Percentiles rank a stretch among this genome's conserved stretches.
Evolutionary conservation across 306 rosid species (phyloP).

Genomic region (Lathyrus sativus): DNA sequence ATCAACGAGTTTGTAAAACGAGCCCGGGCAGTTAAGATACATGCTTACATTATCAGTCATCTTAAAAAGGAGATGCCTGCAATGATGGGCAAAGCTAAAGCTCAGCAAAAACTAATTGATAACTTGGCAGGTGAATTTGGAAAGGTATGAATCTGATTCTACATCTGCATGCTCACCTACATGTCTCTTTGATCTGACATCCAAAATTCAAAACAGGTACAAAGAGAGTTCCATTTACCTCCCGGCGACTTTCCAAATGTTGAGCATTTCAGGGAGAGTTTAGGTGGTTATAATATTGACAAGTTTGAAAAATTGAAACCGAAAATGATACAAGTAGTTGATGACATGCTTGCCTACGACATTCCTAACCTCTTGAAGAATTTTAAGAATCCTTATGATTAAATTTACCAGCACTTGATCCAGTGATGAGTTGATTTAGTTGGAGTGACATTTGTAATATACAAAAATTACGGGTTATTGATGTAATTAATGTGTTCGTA

Average conservation of each 20-base stretch:
- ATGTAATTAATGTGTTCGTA: slow-evolving; percentile 13
- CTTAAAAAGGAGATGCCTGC: slow-evolving; percentile 88
- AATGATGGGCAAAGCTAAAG: slow-evolving; percentile 81
- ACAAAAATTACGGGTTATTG: neutral
- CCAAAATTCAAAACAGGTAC: slow-evolving; percentile 57
- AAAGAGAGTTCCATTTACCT: slow-evolving; percentile 81
- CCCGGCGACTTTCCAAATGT: slow-evolving; percentile 86
- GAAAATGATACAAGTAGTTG: slow-evolving; percentile 78
- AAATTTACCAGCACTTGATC: slow-evolving; percentile 12
- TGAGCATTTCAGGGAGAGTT: slow-evolving; percentile 65
- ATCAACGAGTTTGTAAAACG: slow-evolving; percentile 94
- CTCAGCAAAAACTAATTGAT: slow-evolving; percentile 77
- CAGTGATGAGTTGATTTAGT: slow-evolving; percentile 13
- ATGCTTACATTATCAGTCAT: slow-evolving; percentile 86
- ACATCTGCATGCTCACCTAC: neutral
- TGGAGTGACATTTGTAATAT: slow-evolving; percentile 29
- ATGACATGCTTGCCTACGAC: slow-evolving; percentile 86
- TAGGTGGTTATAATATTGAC: slow-evolving; percentile 68
- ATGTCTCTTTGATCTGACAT: slow-evolving; percentile 16
- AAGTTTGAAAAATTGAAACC: slow-evolving; percentile 81
- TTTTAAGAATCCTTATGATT: slow-evolving; percentile 76
- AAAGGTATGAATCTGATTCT: slow-evolving; percentile 60
- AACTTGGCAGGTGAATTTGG: slow-evolving; percentile 73
- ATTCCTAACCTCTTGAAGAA: slow-evolving; percentile 80
- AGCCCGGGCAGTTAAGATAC: slow-evolving; percentile 91